Conservation (phyloP, 176 grass and related monocot genomes). For the Oryza brachyantha region DNA sequence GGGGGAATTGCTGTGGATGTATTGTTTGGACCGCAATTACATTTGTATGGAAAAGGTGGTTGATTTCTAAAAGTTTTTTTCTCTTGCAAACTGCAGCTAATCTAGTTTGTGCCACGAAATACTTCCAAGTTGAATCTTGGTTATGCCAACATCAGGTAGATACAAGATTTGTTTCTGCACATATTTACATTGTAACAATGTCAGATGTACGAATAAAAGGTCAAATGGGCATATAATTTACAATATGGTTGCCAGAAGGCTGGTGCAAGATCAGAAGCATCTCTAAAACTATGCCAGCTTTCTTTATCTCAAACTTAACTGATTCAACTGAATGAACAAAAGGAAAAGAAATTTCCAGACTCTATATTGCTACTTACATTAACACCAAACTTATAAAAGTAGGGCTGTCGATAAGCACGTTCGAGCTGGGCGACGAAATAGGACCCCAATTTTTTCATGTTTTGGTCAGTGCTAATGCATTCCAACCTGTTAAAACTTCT, state of each 20-base stretch:
- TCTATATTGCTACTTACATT: neutral
- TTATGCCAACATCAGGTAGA: too few species aligned
- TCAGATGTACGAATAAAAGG: neutral
- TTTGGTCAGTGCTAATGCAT: too few species aligned
- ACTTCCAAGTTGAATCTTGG: too few species aligned
- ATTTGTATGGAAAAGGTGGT: conserved; percentile 29
- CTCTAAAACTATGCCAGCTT: neutral
- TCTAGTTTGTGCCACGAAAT: neutral
- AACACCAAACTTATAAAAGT: too few species aligned
- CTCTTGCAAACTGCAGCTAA: neutral
- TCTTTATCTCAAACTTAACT: neutral
- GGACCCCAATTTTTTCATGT: too few species aligned
- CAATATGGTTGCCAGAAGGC: neutral
- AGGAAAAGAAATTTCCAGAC: too few species aligned
- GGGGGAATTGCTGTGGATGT: conserved; percentile 22
- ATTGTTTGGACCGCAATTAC: conserved; percentile 25
- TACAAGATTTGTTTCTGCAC: too few species aligned
- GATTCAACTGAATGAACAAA: neutral
- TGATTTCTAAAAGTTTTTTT: neutral
- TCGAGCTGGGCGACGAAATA: too few species aligned
- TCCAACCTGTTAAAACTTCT: too few species aligned
- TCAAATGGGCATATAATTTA: too few species aligned
- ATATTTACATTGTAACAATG: neutral
- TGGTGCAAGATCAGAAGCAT: neutral
- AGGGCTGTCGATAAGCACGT: too few species aligned